These are phyloP conservation scores for Dactylorhiza incarnata DNA, from an alignment of 106 monocot species.

Conservation along the genomic window DNA sequence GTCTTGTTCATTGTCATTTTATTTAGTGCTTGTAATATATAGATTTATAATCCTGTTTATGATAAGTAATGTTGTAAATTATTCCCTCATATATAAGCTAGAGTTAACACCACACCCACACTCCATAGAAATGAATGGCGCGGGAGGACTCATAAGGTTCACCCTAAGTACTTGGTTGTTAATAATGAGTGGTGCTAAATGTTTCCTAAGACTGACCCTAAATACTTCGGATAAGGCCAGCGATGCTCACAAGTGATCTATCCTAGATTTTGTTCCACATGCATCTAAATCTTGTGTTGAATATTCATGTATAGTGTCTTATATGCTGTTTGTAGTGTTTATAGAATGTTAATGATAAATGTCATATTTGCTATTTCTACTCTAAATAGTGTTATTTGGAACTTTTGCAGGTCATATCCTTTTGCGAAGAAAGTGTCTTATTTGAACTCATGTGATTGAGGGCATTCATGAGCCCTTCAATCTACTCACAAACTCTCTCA, in stretches of 20 bases:
- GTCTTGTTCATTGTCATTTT: background rate
- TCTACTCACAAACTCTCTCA: background rate
- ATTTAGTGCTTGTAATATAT: background rate
- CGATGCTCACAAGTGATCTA: background rate
- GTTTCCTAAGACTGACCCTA: background rate
- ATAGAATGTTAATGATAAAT: background rate
- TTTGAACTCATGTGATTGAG: background rate
- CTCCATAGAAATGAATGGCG: background rate
- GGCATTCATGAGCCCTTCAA: background rate
- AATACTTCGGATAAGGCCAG: background rate
- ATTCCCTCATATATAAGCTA: background rate
- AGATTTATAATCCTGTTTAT: background rate
- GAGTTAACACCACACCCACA: background rate
- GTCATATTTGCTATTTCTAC: background rate
- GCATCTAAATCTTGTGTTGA: background rate
- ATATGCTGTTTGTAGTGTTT: background rate
- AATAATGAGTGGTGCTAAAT: background rate
- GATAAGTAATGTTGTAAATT: background rate
- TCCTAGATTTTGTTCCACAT: background rate
- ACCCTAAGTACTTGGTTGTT: too few species aligned
- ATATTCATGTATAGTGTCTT: too few species aligned
- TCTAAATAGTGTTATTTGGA: constrained; percentile 2
- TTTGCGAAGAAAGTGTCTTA: constrained; percentile 9
- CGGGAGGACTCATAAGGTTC: too few species aligned
- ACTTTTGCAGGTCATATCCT: constrained; percentile 71